A percentile compares a stretch with the other conserved stretches of the same genome.
Evolutionary conservation across 768 basidiomycete species (phyloP).

Genomic region (Lactifluus pinguis): DNA sequence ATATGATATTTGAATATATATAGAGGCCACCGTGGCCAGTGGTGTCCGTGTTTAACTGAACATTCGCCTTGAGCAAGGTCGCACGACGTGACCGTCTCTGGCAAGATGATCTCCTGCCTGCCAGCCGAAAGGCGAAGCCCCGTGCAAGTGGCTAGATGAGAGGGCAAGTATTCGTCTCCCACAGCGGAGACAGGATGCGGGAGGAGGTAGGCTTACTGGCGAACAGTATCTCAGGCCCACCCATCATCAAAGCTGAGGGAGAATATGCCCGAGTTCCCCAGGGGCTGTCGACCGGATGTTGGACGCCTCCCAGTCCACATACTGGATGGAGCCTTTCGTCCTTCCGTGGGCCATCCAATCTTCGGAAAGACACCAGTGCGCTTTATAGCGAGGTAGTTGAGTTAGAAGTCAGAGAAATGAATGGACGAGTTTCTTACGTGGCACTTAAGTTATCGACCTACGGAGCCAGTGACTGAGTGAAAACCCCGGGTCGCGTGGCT

Average conservation of each 20-base stretch:
- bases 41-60: not conserved
- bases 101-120: not conserved
- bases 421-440: no score
- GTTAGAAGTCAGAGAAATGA: no score
- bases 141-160: not conserved
- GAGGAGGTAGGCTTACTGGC: not conserved
- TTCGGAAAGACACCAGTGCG: no score
- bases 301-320: constrained; percentile 3
- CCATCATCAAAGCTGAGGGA: not conserved
- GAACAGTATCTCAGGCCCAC: not conserved
- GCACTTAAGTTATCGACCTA: no score
- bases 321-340: not conserved
- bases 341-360: no score
- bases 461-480: no score
- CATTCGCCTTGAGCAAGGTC: not conserved
- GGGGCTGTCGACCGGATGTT: not conserved
- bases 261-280: not conserved
- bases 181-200: no score
- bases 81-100: not conserved
- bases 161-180: no score
- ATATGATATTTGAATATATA: not conserved
- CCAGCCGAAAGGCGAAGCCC: not conserved
- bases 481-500: no score
- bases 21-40: not conserved
- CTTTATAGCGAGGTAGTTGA: no score